A percentile compares a stretch with the other conserved stretches of the same genome.
These are phyloP conservation scores for Cladobotryum mycophilum DNA, from an alignment of 2,329 filamentous ascomycete genomes.

Conservation along the genomic window DNA sequence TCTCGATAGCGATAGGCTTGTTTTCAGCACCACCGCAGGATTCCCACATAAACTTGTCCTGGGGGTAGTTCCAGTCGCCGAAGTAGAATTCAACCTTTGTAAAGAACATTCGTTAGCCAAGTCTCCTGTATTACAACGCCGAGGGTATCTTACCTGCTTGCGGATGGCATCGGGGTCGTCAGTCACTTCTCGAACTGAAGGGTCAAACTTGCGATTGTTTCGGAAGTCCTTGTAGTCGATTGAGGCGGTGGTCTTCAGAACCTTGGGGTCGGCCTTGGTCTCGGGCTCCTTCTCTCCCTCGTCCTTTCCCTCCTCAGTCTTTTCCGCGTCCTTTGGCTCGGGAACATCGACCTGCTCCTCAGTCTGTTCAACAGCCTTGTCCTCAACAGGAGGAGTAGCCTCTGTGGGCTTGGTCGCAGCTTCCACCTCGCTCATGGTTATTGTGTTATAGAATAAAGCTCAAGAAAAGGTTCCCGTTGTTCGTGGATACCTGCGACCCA, in stretches of 20 bases:
- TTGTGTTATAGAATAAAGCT: constrained; percentile 6
- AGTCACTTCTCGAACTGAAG: constrained; percentile 60
- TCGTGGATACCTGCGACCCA: not conserved
- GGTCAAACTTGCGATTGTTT: constrained; percentile 65
- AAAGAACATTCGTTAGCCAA: not conserved
- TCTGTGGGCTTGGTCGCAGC: constrained; percentile 35
- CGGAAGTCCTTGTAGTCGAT: constrained; percentile 32
- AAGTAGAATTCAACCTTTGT: constrained; percentile 90
- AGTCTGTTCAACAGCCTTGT: constrained; percentile 17
- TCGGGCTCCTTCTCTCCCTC: constrained; percentile 15
- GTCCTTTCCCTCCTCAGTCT: constrained; percentile 6
- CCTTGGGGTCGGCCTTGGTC: constrained; percentile 19
- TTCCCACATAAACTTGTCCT: constrained; percentile 81
- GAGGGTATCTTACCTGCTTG: constrained; percentile 56
- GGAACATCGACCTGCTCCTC: constrained; percentile 5
- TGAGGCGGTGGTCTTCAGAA: constrained; percentile 41
- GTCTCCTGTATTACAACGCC: not conserved
- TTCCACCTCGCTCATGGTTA: constrained; percentile 35
- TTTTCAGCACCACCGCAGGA: constrained; percentile 73
- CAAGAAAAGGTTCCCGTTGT: not conserved
- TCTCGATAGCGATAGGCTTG: constrained; percentile 70
- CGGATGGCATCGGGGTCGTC: constrained; percentile 76
- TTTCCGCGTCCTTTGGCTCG: constrained; percentile 10
- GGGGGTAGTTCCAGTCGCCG: constrained; percentile 80
- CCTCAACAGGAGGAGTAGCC: constrained; percentile 23